Evolutionary conservation across 164 flowering plant genomes (phyloP).

Genomic region (Chimonanthus praecox): DNA sequence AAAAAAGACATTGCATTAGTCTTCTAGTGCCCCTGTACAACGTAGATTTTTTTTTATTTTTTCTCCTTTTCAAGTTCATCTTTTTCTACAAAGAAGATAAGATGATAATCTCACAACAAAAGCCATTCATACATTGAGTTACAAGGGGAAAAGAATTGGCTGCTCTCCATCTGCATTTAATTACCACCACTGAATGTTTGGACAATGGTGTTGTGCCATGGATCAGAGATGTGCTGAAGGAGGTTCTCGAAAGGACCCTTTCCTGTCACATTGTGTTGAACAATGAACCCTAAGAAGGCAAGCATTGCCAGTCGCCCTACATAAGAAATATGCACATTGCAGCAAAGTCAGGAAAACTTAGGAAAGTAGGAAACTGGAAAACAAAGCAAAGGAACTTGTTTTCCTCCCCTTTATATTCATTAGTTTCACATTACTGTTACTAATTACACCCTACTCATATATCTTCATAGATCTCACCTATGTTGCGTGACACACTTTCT

Average conservation of each 20-base stretch:
- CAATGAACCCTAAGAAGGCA: conserved; percentile 87
- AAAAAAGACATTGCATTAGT: no score
- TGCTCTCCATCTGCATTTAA: neutral
- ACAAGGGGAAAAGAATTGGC: no score
- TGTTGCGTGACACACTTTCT: neutral
- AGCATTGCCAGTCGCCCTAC: conserved; percentile 97
- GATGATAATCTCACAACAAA: no score
- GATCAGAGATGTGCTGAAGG: conserved; percentile 89
- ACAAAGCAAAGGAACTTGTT: no score
- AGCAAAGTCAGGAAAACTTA: no score
- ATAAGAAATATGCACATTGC: neutral
- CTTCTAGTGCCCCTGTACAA: no score
- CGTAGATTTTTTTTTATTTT: no score
- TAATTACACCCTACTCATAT: neutral
- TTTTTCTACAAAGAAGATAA: no score
- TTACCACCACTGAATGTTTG: conserved; percentile 56
- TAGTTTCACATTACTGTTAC: neutral
- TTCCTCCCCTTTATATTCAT: no score
- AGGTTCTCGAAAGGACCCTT: conserved; percentile 94
- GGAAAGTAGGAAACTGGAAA: no score
- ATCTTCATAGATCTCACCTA: neutral
- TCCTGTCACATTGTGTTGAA: conserved; percentile 93
- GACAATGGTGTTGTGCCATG: conserved; percentile 99
- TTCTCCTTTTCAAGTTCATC: no score
- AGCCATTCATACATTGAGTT: no score